phyloP scores from a whole-genome alignment of 2,329 filamentous ascomycete genomes.

The Sclerotinia sclerotiorum region DNA sequence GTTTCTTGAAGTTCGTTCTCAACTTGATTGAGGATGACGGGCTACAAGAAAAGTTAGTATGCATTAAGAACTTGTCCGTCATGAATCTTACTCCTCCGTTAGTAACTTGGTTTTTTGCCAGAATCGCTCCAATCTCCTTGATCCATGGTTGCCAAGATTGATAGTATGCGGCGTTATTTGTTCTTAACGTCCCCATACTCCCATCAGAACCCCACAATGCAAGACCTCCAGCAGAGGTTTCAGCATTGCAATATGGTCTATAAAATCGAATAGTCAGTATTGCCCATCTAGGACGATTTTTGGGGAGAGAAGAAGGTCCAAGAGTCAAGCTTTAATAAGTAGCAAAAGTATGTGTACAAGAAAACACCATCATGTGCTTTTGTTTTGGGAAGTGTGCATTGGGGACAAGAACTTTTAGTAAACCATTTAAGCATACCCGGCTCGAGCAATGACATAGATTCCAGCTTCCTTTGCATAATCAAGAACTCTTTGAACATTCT shows the following conservation, averaged over 20 bases:
- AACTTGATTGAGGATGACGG: slow-evolving; percentile 52
- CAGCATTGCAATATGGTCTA: slow-evolving; percentile 51
- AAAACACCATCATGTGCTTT: not conserved
- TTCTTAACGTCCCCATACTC: slow-evolving; percentile 46
- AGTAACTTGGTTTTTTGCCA: slow-evolving; percentile 51
- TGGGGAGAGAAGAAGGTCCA: not conserved
- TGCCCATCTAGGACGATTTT: not conserved
- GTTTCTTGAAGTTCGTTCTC: slow-evolving; percentile 55
- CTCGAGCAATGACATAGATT: slow-evolving; percentile 51
- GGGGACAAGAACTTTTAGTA: not conserved
- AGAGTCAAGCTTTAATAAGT: not conserved
- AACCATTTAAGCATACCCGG: slow-evolving; percentile 40
- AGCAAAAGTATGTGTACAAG: not conserved
- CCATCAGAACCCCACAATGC: slow-evolving; percentile 50
- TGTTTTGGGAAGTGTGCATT: not conserved
- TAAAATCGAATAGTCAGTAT: not conserved
- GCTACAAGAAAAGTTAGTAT: slow-evolving; percentile 42
- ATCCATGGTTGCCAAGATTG: slow-evolving; percentile 51
- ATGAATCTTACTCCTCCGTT: slow-evolving; percentile 44
- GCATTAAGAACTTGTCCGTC: slow-evolving; percentile 42
- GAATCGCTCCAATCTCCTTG: slow-evolving; percentile 47
- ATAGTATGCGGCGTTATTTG: slow-evolving; percentile 47
- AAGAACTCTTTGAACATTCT: slow-evolving; percentile 52
- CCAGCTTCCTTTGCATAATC: slow-evolving; percentile 53
- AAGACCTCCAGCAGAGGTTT: slow-evolving; percentile 50